Percentiles rank a stretch among this genome's conserved stretches.
These are phyloP conservation scores for Lipomyces sp. DNA, from an alignment of 805 yeast species.

Conservation along the genomic window DNA sequence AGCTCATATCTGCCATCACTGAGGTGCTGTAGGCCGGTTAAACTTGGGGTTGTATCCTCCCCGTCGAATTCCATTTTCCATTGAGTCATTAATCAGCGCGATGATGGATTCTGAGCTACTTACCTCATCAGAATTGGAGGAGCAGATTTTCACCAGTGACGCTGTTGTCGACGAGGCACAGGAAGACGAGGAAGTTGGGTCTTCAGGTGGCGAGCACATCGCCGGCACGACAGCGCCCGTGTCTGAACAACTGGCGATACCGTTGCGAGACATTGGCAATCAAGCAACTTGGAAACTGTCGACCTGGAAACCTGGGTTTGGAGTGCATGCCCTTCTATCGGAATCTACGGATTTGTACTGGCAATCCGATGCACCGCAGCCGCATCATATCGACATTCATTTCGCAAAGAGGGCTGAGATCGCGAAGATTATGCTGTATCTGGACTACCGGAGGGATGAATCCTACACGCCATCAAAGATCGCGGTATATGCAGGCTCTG, in stretches of 20 bases:
- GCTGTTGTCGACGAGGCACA: slow-evolving; percentile 5
- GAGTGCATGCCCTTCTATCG: slow-evolving; percentile 65
- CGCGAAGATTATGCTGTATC: slow-evolving; percentile 69
- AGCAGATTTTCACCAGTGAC: neutral
- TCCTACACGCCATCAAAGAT: slow-evolving; percentile 87
- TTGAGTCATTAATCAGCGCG: neutral
- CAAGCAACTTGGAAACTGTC: slow-evolving; percentile 86
- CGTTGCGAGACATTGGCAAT: slow-evolving; percentile 65
- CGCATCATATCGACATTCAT: slow-evolving; percentile 78
- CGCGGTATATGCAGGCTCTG: slow-evolving; percentile 71
- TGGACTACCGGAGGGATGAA: slow-evolving; percentile 77
- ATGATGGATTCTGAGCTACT: slow-evolving; percentile 10
- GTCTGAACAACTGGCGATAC: slow-evolving; percentile 2
- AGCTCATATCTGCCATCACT: neutral
- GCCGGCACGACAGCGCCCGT: slow-evolving; percentile 6
- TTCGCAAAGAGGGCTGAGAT: slow-evolving; percentile 78
- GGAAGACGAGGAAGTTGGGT: neutral
- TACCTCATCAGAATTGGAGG: slow-evolving; percentile 9
- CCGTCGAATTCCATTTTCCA: neutral
- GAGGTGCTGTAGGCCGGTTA: neutral
- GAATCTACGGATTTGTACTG: slow-evolving; percentile 76
- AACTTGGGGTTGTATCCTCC: too few relatives aligned
- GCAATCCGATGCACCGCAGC: slow-evolving; percentile 95
- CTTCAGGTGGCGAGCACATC: slow-evolving; percentile 4
- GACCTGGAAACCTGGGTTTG: slow-evolving; percentile 72